Base-by-base conservation (phyloP, 176 grass and related monocot species). In the Paspalum notatum region DNA sequence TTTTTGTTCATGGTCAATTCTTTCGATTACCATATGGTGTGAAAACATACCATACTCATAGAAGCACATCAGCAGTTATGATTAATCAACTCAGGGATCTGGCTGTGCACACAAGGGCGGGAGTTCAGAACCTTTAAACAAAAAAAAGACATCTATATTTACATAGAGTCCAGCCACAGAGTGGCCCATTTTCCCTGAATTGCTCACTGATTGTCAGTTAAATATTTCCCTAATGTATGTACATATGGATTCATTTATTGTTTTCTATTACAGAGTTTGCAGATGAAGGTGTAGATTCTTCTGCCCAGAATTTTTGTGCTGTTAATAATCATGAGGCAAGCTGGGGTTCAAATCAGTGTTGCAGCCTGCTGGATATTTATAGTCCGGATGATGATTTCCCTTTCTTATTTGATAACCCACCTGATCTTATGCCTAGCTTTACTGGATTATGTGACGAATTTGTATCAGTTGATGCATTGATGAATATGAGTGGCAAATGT, bases 361-460 rank as follows among this genome's bases (percentile, higher is more conserved):
- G 79, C 82, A 81, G 81, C 65, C 67, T 96, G 76, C 80, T 90
- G 74, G 89, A 93, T 71, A 86, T 93, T 84, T 96, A 79, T 63
- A 45, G 67, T 39, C 47, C 80, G 69, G 93, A 96, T 61, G 88
- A 93, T 53, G 68, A 75, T 44, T 84, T 84, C 48, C 58, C 71
- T 77, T 96, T 91, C 74, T 63, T 92, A 32, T 91, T 91, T 75
- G 86, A 93, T 82, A 84, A 60, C 48, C 70, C 86, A 24, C 80
- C 87, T 82, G 91, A 78, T 26, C 80, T 90, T 65, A 72, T 88
- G 47, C 75, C 86, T 66, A 77, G 80, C 85, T 90, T 60, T 72
- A 51, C 61, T 82, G 49, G 56, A 62, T 56, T 78, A 18, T 77
- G 54, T 75, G 77, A 91, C 63, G 89, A 87, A 77, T 68, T 80